These are phyloP conservation scores for Sporopachydermia quercuum DNA, from an alignment of 805 yeast species.

Conservation along the genomic window DNA sequence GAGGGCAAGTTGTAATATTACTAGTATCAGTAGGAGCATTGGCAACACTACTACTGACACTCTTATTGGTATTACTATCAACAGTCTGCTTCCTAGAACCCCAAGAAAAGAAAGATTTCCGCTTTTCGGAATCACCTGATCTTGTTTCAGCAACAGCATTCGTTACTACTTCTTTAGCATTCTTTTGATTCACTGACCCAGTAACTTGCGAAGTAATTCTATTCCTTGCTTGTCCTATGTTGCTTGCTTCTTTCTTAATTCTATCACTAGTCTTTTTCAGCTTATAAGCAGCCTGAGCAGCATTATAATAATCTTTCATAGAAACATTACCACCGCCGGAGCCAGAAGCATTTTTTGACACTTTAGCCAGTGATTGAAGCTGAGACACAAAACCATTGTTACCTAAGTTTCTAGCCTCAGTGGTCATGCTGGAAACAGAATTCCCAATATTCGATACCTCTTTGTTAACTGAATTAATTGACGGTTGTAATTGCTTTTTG, in stretches of 20 bases:
- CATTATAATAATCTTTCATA: background rate
- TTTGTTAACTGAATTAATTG: background rate
- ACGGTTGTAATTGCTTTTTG: background rate
- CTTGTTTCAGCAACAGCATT: background rate
- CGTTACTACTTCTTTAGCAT: background rate
- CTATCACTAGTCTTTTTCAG: background rate
- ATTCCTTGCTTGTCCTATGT: background rate
- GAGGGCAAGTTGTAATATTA: too few relatives aligned
- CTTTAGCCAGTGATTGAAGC: background rate
- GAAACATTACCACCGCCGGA: background rate
- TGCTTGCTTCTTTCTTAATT: background rate
- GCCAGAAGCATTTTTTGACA: background rate
- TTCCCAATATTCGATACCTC: background rate
- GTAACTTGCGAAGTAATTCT: background rate
- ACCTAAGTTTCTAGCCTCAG: background rate
- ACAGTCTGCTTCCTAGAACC: background rate
- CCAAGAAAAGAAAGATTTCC: background rate
- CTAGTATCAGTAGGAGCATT: too few relatives aligned
- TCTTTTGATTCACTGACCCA: background rate
- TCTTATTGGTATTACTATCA: background rate
- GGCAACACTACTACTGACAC: too few relatives aligned
- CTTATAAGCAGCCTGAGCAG: constrained; percentile 1
- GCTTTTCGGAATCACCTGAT: background rate
- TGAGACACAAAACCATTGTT: background rate
- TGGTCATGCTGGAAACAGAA: background rate